These are phyloP conservation scores for Ogataea populi-albae DNA, from an alignment of 805 yeast genomes.

Conservation along the genomic window DNA sequence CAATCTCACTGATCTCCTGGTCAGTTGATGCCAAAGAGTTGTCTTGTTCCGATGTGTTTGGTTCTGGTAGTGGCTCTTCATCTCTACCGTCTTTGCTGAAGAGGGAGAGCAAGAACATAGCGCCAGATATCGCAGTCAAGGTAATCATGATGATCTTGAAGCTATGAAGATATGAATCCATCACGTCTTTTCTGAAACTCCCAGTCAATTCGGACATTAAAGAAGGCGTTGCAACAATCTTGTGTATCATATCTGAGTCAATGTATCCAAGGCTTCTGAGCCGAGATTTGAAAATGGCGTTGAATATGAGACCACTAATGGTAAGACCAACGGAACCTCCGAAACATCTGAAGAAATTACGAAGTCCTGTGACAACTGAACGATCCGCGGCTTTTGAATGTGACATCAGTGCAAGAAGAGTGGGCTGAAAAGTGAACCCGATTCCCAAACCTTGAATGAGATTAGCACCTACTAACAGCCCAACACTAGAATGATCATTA, in stretches of 20 bases:
- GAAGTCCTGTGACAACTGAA: conserved; percentile 50
- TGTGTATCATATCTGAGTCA: background rate
- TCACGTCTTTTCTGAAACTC: conserved; percentile 1
- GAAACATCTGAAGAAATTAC: conserved; percentile 51
- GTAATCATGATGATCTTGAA: conserved; percentile 13
- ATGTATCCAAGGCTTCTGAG: background rate
- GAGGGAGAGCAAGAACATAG: conserved; percentile 16
- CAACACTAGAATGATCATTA: conserved; percentile 29
- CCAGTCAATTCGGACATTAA: conserved; percentile 1
- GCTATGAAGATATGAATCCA: conserved; percentile 11
- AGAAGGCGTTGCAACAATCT: conserved; percentile 6
- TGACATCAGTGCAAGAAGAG: conserved; percentile 49
- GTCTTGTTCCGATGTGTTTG: background rate
- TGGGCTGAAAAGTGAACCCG: conserved; percentile 50
- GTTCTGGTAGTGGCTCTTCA: conserved; percentile 3
- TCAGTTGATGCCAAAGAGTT: background rate
- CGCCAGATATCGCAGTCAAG: conserved; percentile 15
- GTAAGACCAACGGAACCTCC: conserved; percentile 56
- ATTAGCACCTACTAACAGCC: conserved; percentile 35
- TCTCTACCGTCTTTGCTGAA: conserved; percentile 9
- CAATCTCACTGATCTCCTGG: background rate
- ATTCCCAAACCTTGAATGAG: conserved; percentile 39
- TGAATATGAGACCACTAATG: conserved; percentile 14
- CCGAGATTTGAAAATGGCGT: conserved; percentile 7
- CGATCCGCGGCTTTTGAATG: conserved; percentile 46